Evolutionary conservation across 495 filamentous ascomycete species (phyloP).

Genomic region (Neurospora sp.): DNA sequence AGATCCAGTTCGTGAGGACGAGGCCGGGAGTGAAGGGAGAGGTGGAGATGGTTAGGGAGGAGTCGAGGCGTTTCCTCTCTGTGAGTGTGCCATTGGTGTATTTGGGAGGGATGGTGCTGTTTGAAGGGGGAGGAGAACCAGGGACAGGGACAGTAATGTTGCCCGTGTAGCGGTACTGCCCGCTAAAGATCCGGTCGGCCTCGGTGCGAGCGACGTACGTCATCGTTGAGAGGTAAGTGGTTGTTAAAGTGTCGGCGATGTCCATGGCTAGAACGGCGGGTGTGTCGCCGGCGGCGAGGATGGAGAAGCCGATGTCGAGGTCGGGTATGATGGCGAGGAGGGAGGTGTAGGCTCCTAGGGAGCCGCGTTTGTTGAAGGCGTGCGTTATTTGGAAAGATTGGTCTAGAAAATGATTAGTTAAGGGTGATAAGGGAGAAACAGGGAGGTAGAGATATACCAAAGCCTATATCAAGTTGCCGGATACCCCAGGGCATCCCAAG

Average conservation of each 20-base stretch:
- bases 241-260: constrained; percentile 27
- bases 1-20: constrained; percentile 35
- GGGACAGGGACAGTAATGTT: neutral
- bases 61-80: constrained; percentile 21
- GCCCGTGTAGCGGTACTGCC: constrained; percentile 22
- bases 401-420: constrained; percentile 1
- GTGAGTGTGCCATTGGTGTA: constrained; percentile 1
- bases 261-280: constrained; percentile 19
- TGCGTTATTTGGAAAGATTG: constrained; percentile 28
- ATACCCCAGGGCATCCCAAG: constrained; percentile 55
- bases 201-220: constrained; percentile 25
- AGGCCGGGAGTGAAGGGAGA: constrained; percentile 31
- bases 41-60: constrained; percentile 31
- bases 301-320: constrained; percentile 41
- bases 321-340: constrained; percentile 44
- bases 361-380: constrained; percentile 47
- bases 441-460: constrained; percentile 1
- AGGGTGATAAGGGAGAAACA: neutral
- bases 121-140: neutral
- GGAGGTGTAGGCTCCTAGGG: constrained; percentile 36
- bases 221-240: constrained; percentile 29
- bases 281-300: constrained; percentile 37
- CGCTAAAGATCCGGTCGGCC: constrained; percentile 24
- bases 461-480: constrained; percentile 16
- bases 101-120: neutral